Percentiles rank a stretch among this genome's conserved stretches.
These are phyloP conservation scores for Globisporangium nodosum DNA, from an alignment of 352 stramenopile species.

Conservation along the genomic window DNA sequence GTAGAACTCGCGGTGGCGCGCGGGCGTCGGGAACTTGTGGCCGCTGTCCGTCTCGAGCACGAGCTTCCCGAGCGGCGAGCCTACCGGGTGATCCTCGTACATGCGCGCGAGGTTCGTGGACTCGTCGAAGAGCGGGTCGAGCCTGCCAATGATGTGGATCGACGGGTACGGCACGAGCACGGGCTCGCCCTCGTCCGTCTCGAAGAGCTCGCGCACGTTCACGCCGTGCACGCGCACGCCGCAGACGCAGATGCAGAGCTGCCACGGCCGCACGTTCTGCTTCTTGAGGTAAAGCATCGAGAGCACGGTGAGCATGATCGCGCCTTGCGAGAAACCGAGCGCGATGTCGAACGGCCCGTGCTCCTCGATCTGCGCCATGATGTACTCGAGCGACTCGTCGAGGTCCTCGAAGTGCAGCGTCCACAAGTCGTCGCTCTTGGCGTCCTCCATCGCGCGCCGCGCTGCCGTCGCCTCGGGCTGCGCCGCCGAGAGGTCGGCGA, in stretches of 20 bases:
- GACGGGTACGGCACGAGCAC: conserved; percentile 25
- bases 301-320: conserved; percentile 37
- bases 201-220: conserved; percentile 33
- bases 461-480: conserved; percentile 6
- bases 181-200: conserved; percentile 14
- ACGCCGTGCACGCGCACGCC: conserved; percentile 28
- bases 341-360: conserved; percentile 45
- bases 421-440: conserved; percentile 12
- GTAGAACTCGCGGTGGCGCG: conserved; percentile 40
- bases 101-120: conserved; percentile 37
- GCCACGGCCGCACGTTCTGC: conserved; percentile 25
- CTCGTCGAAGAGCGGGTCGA: conserved; percentile 40
- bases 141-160: conserved; percentile 50
- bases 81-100: conserved; percentile 31
- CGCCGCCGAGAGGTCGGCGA: conserved; percentile 14
- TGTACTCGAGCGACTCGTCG: conserved; percentile 29
- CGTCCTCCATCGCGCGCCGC: neutral
- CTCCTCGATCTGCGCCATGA: conserved; percentile 28
- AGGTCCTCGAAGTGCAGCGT: conserved; percentile 29
- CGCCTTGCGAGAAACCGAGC: conserved; percentile 53
- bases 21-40: conserved; percentile 68
- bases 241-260: conserved; percentile 37
- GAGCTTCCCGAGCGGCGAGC: conserved; percentile 23
- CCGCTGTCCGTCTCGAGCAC: conserved; percentile 38
- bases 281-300: conserved; percentile 29